Evolutionary conservation across 768 basidiomycete species (phyloP), one percentile per base, ranked within the genome.

Genomic region (Rhodotorula babjevae): DNA sequence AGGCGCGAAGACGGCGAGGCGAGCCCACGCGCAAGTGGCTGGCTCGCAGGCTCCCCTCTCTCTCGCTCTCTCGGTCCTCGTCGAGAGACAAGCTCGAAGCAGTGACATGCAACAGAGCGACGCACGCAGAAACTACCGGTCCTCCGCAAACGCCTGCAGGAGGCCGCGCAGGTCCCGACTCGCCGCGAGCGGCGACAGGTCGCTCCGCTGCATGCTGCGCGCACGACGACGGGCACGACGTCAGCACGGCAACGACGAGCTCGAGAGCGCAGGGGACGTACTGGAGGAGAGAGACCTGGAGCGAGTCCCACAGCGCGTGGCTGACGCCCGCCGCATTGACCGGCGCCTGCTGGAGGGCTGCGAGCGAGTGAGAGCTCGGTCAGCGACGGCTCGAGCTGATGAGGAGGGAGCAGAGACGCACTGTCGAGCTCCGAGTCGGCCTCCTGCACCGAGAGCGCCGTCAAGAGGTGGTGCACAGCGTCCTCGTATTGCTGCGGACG

Each of bases 381-480:
- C 46, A 47, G 29, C 8, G 21, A 0, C 14, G 47, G 14, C 8
- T 14, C 10, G 52, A 42, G n/a, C n/a, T n/a, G n/a, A 61, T 3
- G 21, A 49, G 25, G 0, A 19, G 46, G 11, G n/a, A 6, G 27
- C 31, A 5, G 8, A 47, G 78, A 57, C 64, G 47, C 61, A 71
- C 81, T 80, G n/a, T 88, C 84, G 36, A 71, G 66, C 16, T 88
- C 86, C 0, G 79, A 76, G 76, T 97, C 94, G 61, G 86, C 87
- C 71, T 94, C 91, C 81, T 99, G 96, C 36, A 97, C 83, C 52
- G 89, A 84, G 5, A 99, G 85, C 12, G 95, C 93, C 79, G 94
- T 92, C 16, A 97, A 83, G 59, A 96, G 69, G 50, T 79, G 76
- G 27, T 69, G 69, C 19, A 75, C 76, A 21, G 79, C 93, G 78